Evolutionary conservation across 78 protist species (phyloP).

Genomic region (Parvularia atlantis): DNA sequence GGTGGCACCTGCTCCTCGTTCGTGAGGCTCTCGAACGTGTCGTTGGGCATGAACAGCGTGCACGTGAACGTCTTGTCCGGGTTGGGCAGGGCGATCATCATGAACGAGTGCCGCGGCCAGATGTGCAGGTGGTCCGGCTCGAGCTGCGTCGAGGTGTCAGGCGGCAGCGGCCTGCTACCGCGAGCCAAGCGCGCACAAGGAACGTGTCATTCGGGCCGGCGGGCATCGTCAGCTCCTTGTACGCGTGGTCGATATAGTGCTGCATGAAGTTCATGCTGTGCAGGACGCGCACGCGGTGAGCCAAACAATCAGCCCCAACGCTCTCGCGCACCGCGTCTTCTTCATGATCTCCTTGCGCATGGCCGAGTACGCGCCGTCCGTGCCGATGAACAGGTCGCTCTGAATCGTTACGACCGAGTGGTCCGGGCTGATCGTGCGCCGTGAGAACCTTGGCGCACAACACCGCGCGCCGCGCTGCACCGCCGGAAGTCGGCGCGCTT

Average conservation of each 20-base stretch:
- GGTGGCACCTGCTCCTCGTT: neutral
- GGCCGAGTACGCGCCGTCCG: constrained; percentile 32
- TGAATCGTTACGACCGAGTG: no score
- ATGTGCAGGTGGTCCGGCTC: constrained; percentile 64
- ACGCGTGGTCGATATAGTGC: constrained; percentile 26
- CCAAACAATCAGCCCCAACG: neutral
- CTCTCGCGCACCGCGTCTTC: neutral
- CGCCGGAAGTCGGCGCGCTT: no score
- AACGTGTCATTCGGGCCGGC: neutral
- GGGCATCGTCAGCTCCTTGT: constrained; percentile 21
- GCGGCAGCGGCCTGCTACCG: neutral
- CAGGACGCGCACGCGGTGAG: neutral
- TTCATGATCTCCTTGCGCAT: constrained; percentile 14
- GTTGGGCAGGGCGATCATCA: constrained; percentile 85
- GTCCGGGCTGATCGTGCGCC: no score
- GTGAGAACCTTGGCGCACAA: neutral
- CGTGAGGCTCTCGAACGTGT: constrained; percentile 14
- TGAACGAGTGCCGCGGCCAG: constrained; percentile 77
- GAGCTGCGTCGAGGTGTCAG: neutral
- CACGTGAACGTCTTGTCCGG: constrained; percentile 62
- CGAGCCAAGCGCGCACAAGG: neutral
- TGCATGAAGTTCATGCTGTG: constrained; percentile 12
- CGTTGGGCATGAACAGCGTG: constrained; percentile 76
- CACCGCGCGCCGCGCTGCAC: neutral
- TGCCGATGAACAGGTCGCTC: constrained; percentile 12